Conservation (phyloP, 148 eudicot species). For the Bassia scoparia region DNA sequence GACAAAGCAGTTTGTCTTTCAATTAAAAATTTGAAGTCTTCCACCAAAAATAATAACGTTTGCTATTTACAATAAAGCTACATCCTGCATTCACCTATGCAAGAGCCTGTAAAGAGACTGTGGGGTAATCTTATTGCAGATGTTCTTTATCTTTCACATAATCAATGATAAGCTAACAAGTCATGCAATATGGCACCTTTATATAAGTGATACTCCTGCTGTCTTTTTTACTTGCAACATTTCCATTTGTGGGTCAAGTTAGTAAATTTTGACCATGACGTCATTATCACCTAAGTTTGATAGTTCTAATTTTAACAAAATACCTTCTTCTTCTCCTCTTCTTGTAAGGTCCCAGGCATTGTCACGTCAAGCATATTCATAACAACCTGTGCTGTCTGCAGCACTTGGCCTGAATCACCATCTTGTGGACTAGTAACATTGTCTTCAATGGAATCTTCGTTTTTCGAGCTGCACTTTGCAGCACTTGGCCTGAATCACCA, state of each 20-base stretch:
- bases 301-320: background rate
- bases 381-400: conserved; percentile 70
- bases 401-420: conserved; percentile 59
- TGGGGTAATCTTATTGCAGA: background rate
- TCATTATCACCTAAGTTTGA: background rate
- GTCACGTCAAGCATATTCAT: conserved; percentile 92
- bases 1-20: background rate
- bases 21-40: no score
- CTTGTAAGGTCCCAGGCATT: conserved; percentile 75
- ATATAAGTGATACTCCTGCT: background rate
- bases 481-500: conserved; percentile 59
- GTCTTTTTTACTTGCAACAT: no score
- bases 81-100: background rate
- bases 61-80: background rate
- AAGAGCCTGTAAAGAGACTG: background rate
- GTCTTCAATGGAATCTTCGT: conserved; percentile 30
- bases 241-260: no score
- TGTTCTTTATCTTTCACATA: background rate
- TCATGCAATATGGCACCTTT: background rate
- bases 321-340: conserved; percentile 83
- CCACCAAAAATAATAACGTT: background rate
- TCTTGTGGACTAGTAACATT: conserved; percentile 33
- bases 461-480: conserved; percentile 52
- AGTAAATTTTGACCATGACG: background rate
- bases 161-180: background rate